phyloP scores from a whole-genome alignment of 306 rosid species.

The Vachellia pachyceras region DNA sequence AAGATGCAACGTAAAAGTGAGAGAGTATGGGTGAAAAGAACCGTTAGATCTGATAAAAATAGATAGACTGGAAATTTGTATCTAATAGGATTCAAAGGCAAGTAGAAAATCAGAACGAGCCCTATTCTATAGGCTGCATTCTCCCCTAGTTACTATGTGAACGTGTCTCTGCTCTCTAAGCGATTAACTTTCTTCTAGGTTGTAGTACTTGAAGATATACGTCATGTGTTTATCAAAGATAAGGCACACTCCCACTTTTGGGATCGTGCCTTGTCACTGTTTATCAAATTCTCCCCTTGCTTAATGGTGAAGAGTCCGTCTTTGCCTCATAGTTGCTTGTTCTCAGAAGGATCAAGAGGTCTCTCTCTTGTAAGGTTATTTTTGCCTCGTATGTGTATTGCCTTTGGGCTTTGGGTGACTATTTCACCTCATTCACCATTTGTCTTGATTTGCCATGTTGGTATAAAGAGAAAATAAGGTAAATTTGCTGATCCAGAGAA shows the following conservation, averaged over 20 bases:
- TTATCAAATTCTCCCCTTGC: background rate
- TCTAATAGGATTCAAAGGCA: too few relatives aligned
- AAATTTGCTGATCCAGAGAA: background rate
- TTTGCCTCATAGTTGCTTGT: slow-evolving; percentile 2
- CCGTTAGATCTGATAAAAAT: too few relatives aligned
- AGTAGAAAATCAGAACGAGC: too few relatives aligned
- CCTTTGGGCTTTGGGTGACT: background rate
- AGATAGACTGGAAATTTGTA: too few relatives aligned
- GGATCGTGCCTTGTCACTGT: background rate
- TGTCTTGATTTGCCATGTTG: background rate
- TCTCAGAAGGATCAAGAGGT: background rate
- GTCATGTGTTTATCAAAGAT: background rate
- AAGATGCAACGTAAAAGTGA: too few relatives aligned
- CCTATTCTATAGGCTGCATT: too few relatives aligned
- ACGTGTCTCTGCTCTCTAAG: too few relatives aligned
- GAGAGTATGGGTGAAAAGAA: too few relatives aligned
- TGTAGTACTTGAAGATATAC: background rate
- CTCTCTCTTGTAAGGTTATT: background rate
- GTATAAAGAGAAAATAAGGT: background rate
- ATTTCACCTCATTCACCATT: background rate
- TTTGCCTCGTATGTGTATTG: background rate
- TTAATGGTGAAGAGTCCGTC: background rate
- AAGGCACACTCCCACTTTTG: background rate
- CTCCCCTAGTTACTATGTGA: too few relatives aligned
- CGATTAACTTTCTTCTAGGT: too few relatives aligned